Evolutionary conservation across 148 eudicot genomes (phyloP), one percentile per base, ranked within the genome.

Genomic region (Vaccinium corymbosum): DNA sequence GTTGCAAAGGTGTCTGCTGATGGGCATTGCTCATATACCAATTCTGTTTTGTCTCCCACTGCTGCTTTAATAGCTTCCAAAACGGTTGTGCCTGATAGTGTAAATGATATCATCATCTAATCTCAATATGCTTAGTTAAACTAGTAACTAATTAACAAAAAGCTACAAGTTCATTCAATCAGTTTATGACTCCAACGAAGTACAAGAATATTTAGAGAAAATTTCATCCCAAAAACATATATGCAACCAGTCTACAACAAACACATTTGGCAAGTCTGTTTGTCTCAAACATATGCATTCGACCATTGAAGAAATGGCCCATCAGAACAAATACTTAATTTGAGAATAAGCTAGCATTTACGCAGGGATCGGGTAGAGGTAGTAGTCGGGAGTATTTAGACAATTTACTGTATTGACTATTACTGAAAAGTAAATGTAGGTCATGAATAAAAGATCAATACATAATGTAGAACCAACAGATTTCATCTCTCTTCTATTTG

Each of bases 11-110:
- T 93, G 50, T 89, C 90, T 79, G 92, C 83, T 2, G 97, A 87
- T 81, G 99, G 99, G 56, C 86, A 84, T 85, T 85, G 89, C 86
- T 93, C 94, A 46, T 86, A 93, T 14, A 93, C 82, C 78, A 97
- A 88, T 89, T 97, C 89, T 22, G 95, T 89, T 61, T 89, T 62
- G 57, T 86, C 90, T 62, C 91, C 94, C 64, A 93, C 88, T 16
- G 87, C 86, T 78, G 82, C 90, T 89, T 85, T 93, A 29, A 97
- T 75, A 52, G 97, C 95, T 75, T 94, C 98, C 89, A 94, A 87
- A 81, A 97, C 92, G 78, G 98, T 94, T 64, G 94, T 93, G 59
- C 99, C 98, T 97, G 86, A 68, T 53, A 87, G 7, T 46, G 48
- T 22, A 77, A 80, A 83, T 19, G 6, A 68, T 35, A 14, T 32